Evolutionary conservation across 805 yeast species (phyloP).

Genomic region (Candida mattraensis): DNA sequence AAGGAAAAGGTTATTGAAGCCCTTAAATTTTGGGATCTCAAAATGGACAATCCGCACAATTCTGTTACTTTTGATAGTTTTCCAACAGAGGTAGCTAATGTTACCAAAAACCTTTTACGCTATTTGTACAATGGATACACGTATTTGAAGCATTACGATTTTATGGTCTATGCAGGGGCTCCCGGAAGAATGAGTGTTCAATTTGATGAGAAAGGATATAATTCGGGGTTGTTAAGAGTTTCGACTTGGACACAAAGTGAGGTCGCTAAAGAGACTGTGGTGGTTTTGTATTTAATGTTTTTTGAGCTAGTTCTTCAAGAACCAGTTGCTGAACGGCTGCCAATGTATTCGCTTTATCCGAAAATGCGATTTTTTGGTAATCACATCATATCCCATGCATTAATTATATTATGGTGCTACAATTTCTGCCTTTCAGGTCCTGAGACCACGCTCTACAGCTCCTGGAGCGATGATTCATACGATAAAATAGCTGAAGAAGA

Average conservation of each 20-base stretch:
- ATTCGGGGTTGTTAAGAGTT: constrained; percentile 44
- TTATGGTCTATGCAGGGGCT: constrained; percentile 71
- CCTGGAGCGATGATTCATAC: constrained; percentile 4
- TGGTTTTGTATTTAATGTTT: constrained; percentile 57
- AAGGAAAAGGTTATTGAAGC: constrained; percentile 60
- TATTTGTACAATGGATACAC: constrained; percentile 25
- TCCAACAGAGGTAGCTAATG: constrained; percentile 50
- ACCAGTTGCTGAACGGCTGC: constrained; percentile 26
- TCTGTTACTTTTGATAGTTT: constrained; percentile 19
- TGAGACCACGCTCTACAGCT: constrained; percentile 36
- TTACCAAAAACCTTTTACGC: constrained; percentile 64
- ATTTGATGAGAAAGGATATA: constrained; percentile 50
- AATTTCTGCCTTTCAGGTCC: constrained; percentile 46
- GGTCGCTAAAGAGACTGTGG: constrained; percentile 45
- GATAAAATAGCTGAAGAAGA: constrained; percentile 38
- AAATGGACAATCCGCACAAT: constrained; percentile 1
- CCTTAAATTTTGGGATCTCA: constrained; percentile 50
- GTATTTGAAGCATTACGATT: constrained; percentile 60
- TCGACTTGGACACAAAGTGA: constrained; percentile 43
- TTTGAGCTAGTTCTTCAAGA: too few species aligned
- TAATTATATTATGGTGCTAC: constrained; percentile 47
- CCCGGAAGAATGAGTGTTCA: constrained; percentile 67
- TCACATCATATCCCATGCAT: constrained; percentile 36
- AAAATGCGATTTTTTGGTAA: constrained; percentile 31
- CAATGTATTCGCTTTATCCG: constrained; percentile 32